These are phyloP conservation scores for Funneliformis mosseae DNA, from an alignment of 192 early-diverging fungal genomes.

Conservation along the genomic window DNA sequence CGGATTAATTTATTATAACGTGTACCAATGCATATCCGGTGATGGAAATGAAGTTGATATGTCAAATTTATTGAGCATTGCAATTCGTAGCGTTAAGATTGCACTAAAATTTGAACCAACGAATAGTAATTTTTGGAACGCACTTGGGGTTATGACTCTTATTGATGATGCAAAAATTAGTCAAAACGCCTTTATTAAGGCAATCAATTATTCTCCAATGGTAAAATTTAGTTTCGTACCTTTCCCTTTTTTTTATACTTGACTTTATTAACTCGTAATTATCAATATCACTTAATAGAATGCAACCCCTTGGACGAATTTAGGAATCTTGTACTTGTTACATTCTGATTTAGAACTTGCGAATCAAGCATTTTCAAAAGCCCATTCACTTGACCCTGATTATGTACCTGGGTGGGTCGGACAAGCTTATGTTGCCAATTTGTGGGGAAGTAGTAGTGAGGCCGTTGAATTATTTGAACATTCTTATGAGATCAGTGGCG, in stretches of 20 bases:
- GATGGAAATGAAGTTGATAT: background rate
- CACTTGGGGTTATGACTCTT: slow-evolving; percentile 67
- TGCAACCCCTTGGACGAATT: slow-evolving; percentile 76
- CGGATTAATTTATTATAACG: slow-evolving; percentile 50
- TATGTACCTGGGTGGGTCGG: slow-evolving; percentile 79
- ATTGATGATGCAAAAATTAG: slow-evolving; percentile 55
- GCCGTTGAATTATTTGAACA: slow-evolving; percentile 76
- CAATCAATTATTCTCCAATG: slow-evolving; percentile 69
- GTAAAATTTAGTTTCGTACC: slow-evolving; percentile 40
- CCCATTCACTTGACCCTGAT: slow-evolving; percentile 80
- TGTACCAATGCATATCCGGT: slow-evolving; percentile 34
- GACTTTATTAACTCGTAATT: background rate
- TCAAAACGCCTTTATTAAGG: slow-evolving; percentile 85
- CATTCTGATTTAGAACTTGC: slow-evolving; percentile 76
- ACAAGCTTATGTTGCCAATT: slow-evolving; percentile 77
- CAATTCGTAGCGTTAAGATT: slow-evolving; percentile 54
- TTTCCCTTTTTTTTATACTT: too few relatives aligned
- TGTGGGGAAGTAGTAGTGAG: slow-evolving; percentile 51
- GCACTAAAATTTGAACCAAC: slow-evolving; percentile 65
- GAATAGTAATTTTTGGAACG: slow-evolving; percentile 66
- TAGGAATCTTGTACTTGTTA: slow-evolving; percentile 78
- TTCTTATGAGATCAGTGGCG: slow-evolving; percentile 69
- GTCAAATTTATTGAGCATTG: slow-evolving; percentile 34
- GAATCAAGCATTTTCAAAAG: slow-evolving; percentile 67
- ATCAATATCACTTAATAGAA: slow-evolving; percentile 39